Base-by-base conservation (phyloP, 257 asterid genomes). In the Catharanthus roseus region DNA sequence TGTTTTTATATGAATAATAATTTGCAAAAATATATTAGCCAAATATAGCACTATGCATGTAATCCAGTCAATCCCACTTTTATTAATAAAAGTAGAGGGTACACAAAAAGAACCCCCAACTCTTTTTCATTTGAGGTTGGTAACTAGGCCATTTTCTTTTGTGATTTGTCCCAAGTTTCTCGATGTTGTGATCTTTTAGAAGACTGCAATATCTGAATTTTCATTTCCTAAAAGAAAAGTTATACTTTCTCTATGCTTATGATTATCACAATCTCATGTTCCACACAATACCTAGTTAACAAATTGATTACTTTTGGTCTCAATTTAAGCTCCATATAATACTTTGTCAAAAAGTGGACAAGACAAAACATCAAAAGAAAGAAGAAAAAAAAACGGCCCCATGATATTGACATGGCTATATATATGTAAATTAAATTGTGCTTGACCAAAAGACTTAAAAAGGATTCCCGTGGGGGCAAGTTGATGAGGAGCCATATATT, bases 281-380 rank as follows among this genome's bases (percentile, higher is more conserved):
- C 47, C 34, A 45, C 26, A 41, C 72, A n/a, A n/a, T n/a, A n/a
- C n/a, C n/a, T 72, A 54, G 73, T 79, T 74, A 69, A 24, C 75
- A 71, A 79, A 72, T 69, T 62, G 75, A 57, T n/a, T 81, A 47
- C 77, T 75, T 71, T 68, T 57, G 65, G 61, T 28, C 16, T 72
- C 67, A 21, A 61, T 70, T 33, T 24, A 36, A 44, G 70, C 71
- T 42, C 41, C 41, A 38, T 2, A 38, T 38, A 31, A 39, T 8
- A 51, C 45, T 56, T 50, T 75, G 75, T 79, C 80, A 65, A 71
- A 82, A 69, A 74, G 45, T 69, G 7, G 72, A 36, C 29, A n/a
- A n/a, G n/a, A n/a, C 56, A 42, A 68, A 51, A 49, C 74, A 39
- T 41, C 69, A 56, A 63, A 49, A 49, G 31, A 68, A 0, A 45